These are phyloP conservation scores for Cubamyces lactineus DNA, from an alignment of 768 basidiomycete species.

Conservation along the genomic window DNA sequence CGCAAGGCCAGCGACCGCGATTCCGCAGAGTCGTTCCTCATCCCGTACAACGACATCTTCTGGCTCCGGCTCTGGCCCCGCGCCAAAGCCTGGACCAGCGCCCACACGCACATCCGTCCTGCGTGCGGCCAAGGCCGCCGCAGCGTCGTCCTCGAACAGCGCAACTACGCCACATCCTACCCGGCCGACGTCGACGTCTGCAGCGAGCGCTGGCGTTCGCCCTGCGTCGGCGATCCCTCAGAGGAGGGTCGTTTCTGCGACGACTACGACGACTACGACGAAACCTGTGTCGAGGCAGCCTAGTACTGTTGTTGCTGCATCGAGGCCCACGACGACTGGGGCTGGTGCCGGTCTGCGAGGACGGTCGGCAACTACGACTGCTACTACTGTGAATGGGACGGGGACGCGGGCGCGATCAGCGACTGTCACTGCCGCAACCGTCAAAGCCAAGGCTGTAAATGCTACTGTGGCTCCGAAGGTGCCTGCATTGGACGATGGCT, in stretches of 20 bases:
- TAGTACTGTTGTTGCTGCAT: not conserved
- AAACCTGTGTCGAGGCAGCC: not conserved
- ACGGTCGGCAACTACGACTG: not conserved
- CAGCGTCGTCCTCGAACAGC: constrained; percentile 1
- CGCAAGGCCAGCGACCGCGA: not conserved
- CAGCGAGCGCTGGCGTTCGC: constrained; percentile 6
- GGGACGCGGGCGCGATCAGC: not conserved
- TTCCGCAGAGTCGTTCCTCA: not conserved
- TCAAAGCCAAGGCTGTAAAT: not conserved
- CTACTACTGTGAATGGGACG: not conserved
- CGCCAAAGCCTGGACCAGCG: not conserved
- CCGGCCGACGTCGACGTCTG: not conserved
- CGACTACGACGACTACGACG: too few relatives aligned
- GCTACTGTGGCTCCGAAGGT: not conserved
- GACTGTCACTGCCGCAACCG: not conserved
- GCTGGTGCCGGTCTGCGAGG: not conserved
- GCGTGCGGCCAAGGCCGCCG: constrained; percentile 21
- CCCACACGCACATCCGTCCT: constrained; percentile 20
- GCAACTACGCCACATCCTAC: constrained; percentile 14
- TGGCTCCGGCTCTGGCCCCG: not conserved
- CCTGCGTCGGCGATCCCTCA: not conserved
- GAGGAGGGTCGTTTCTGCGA: not conserved
- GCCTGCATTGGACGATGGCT: not conserved
- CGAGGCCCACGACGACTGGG: not conserved
- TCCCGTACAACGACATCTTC: not conserved